Percentiles rank a stretch among this genome's conserved stretches.
phyloP scores from a whole-genome alignment of 768 basidiomycete genomes.

The Mycena kentingensis region DNA sequence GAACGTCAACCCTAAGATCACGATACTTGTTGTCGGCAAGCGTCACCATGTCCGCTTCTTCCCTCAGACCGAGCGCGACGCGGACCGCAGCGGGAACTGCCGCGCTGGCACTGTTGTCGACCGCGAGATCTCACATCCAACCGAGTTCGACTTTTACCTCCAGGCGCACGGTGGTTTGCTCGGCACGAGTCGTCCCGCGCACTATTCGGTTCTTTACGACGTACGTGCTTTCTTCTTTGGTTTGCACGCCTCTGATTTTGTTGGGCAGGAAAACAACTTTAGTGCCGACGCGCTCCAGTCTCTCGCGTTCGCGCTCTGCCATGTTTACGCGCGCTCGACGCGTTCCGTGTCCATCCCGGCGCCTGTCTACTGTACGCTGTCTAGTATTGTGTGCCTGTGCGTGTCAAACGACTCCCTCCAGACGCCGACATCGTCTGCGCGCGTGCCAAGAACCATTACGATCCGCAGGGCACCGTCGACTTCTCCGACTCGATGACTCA shows the following conservation, averaged over 20 bases:
- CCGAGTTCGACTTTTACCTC: constrained; percentile 62
- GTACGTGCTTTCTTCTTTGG: background rate
- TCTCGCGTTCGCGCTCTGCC: constrained; percentile 68
- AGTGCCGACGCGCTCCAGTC: constrained; percentile 65
- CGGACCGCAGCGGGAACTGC: constrained; percentile 57
- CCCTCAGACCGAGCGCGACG: constrained; percentile 41
- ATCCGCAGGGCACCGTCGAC: constrained; percentile 58
- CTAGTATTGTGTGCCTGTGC: background rate
- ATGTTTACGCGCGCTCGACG: constrained; percentile 34
- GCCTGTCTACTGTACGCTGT: constrained; percentile 15
- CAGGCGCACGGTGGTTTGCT: constrained; percentile 58
- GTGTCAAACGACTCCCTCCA: constrained; percentile 21
- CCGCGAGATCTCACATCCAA: constrained; percentile 51
- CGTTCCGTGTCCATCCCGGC: constrained; percentile 24
- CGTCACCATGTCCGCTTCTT: constrained; percentile 42
- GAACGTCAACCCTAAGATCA: constrained; percentile 64
- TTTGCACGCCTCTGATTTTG: background rate
- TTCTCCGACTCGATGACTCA: constrained; percentile 63
- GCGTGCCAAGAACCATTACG: constrained; percentile 80
- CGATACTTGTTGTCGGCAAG: constrained; percentile 62
- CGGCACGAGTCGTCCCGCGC: constrained; percentile 44
- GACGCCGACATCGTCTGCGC: constrained; percentile 69
- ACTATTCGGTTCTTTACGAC: constrained; percentile 8
- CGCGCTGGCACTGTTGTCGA: constrained; percentile 61
- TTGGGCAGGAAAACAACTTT: constrained; percentile 4